Evolutionary conservation across 2,329 filamentous ascomycete genomes (phyloP), one percentile per base, ranked within the genome.

Genomic region (Calycina herbarum): DNA sequence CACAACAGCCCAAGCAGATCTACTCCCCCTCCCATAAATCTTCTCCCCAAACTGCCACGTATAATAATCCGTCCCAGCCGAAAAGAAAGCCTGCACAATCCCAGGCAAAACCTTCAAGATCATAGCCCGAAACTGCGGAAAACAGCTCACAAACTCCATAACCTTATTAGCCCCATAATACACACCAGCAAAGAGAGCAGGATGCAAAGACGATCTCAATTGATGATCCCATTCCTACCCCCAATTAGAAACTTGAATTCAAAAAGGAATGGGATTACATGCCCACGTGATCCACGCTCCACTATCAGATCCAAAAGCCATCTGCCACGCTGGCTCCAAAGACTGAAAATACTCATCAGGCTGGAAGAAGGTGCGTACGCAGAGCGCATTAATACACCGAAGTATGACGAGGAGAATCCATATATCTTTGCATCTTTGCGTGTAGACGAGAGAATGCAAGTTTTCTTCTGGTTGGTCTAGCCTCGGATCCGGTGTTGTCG

Each of bases 331-430:
- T 62, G 95, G 94, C 80, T 99, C 95, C 57, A 98, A 85, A 1
- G 93, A 91, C 76, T 99, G 95, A 75, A 95, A 99, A 81, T 92
- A 98, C 78, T 99, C 95, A 81, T 99, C 95, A 33, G 95, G 95
- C 78, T 99, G 95, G 80, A 99, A 99, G 78, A 97, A 99, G 24
- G 95, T 98, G 70, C 86, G 83, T 65, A 96, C 82, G 68, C 83
- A 87, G 72, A 95, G 82, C 38, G 93, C 89, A 79, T 97, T 97
- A 76, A 91, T 77, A 69, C 94, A 83, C 63, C 95, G 92, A 69
- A 96, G 85, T 51, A 86, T 82, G 70, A 97, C 71, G 60, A 87
- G 68, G 3, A 73, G 17, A 3, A 62, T 62, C 69, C 70, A 74
- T 3, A 74, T 67, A 63, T 76, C 74, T 6, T 68, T 71, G 48